Evolutionary conservation across 2,329 filamentous ascomycete species (phyloP).

Genomic region (Fusarium temperatum): DNA sequence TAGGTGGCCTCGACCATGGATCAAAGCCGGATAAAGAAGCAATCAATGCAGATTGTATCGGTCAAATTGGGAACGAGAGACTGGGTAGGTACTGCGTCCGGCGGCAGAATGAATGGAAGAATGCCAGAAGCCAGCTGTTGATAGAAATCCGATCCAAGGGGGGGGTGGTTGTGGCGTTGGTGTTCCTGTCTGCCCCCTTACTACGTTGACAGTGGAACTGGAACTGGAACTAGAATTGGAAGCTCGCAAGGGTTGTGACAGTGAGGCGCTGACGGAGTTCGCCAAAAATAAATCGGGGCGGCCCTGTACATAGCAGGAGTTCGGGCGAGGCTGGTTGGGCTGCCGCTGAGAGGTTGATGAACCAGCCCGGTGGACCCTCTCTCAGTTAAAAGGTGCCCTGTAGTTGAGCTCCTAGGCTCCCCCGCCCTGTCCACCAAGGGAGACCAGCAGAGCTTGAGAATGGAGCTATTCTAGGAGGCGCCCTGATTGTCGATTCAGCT

Average conservation of each 20-base stretch:
- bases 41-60: slow-evolving; percentile 19
- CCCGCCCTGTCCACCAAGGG: slow-evolving; percentile 7
- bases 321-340: slow-evolving; percentile 10
- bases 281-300: slow-evolving; percentile 36
- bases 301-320: slow-evolving; percentile 4
- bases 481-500: slow-evolving; percentile 5
- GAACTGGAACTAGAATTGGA: slow-evolving; percentile 30
- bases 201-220: slow-evolving; percentile 24
- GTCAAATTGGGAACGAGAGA: slow-evolving; percentile 26
- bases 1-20: slow-evolving; percentile 36
- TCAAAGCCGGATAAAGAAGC: slow-evolving; percentile 18
- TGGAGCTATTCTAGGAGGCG: slow-evolving; percentile 30
- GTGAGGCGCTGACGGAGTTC: slow-evolving; percentile 25
- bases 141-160: slow-evolving; percentile 35
- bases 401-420: not conserved
- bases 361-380: not conserved
- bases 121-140: slow-evolving; percentile 39
- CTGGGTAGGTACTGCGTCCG: slow-evolving; percentile 26
- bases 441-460: slow-evolving; percentile 7
- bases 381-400: slow-evolving; percentile 4
- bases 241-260: slow-evolving; percentile 35
- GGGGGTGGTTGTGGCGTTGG: slow-evolving; percentile 38
- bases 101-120: slow-evolving; percentile 37
- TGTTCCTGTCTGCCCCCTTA: slow-evolving; percentile 38
- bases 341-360: not conserved